A percentile compares a stretch with the other conserved stretches of the same genome.
Evolutionary conservation across 2,329 filamentous ascomycete genomes (phyloP).

Genomic region (Zasmidium angulare): DNA sequence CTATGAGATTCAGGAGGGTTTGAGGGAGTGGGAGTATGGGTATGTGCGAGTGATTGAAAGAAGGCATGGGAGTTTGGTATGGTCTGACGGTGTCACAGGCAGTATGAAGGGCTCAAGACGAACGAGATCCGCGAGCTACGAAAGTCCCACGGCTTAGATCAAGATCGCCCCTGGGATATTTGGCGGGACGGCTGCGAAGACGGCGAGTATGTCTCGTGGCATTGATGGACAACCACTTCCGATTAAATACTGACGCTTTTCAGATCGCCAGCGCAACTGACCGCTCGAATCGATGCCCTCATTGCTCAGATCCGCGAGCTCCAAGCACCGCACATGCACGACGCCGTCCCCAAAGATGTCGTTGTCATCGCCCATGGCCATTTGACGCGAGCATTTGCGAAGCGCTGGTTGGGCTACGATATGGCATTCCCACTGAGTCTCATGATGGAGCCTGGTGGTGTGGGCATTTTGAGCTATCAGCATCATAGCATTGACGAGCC

Average conservation of each 20-base stretch:
- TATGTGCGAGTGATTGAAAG: slow-evolving; percentile 37
- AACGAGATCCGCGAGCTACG: slow-evolving; percentile 64
- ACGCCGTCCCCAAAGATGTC: slow-evolving; percentile 58
- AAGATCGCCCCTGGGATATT: slow-evolving; percentile 70
- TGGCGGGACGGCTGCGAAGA: slow-evolving; percentile 86
- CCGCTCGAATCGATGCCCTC: slow-evolving; percentile 67
- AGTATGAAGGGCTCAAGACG: slow-evolving; percentile 77
- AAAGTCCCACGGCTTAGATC: slow-evolving; percentile 56
- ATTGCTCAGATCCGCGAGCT: slow-evolving; percentile 71
- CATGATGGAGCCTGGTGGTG: slow-evolving; percentile 78
- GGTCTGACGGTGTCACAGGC: slow-evolving; percentile 16
- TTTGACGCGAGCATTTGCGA: slow-evolving; percentile 78
- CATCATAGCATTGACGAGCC: slow-evolving; percentile 76
- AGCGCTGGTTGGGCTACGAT: slow-evolving; percentile 72
- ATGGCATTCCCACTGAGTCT: slow-evolving; percentile 69
- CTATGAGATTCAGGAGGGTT: slow-evolving; percentile 61
- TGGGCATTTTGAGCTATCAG: slow-evolving; percentile 80
- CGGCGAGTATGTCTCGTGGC: slow-evolving; percentile 73
- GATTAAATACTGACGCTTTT: background rate
- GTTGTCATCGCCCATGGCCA: slow-evolving; percentile 84
- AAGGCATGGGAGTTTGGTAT: background rate
- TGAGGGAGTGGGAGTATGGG: slow-evolving; percentile 84
- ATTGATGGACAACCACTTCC: too few species aligned
- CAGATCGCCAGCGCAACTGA: slow-evolving; percentile 68
- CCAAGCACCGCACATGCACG: slow-evolving; percentile 47